Evolutionary conservation across 768 basidiomycete species (phyloP), one percentile per base, ranked within the genome.

Genomic region (Boletus subparvulus): DNA sequence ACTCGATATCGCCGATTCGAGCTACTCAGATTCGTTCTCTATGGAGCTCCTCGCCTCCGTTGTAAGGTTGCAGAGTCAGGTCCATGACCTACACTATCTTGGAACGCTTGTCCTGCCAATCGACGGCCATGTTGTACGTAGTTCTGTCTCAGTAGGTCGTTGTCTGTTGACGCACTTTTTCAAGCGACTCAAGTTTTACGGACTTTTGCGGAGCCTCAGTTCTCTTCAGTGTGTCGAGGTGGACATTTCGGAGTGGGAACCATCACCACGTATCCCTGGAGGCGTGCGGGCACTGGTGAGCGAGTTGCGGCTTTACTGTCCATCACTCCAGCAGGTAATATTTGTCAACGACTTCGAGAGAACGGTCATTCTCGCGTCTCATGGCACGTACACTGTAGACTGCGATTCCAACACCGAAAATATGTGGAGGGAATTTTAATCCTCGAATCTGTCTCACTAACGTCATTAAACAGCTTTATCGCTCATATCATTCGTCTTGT

Each of bases 31-130:
- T 46, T 54, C 69, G 8, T 86, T 84, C 65, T 77, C 82, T 4
- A 74, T 81, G 67, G 81, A 83, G 61, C 70, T 86, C 28, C 75
- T 88, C 16, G 56, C 71, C 11, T 64, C 68, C 4, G 72, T 86
- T 17, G 72, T 78, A 45, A 67, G 64, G 50, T 69, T 75, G 46
- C 69, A 58, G 50, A 64, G 64, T 16, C 72, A 67, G 21, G 73
- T 73, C 32, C 55, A 55, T 16, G 77, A 77, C 30, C 70, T 88
- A 51, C 77, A 75, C 26, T 87, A 87, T 66, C 70, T 87, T 50
- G 86, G 86, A 17, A 86, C 84, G 9, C 77, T 88, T 14, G 83
- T 82, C 10, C 72, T 89, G 40, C 87, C 87, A 8, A 73, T 87
- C 19, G 76, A 77, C 39, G 85, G 68, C 1, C 11, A 43, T 9